Percentiles rank a stretch among this genome's conserved stretches.
These are phyloP conservation scores for Phellinidium pouzarii DNA, from an alignment of 1,284 basidiomycete species.

Conservation along the genomic window DNA sequence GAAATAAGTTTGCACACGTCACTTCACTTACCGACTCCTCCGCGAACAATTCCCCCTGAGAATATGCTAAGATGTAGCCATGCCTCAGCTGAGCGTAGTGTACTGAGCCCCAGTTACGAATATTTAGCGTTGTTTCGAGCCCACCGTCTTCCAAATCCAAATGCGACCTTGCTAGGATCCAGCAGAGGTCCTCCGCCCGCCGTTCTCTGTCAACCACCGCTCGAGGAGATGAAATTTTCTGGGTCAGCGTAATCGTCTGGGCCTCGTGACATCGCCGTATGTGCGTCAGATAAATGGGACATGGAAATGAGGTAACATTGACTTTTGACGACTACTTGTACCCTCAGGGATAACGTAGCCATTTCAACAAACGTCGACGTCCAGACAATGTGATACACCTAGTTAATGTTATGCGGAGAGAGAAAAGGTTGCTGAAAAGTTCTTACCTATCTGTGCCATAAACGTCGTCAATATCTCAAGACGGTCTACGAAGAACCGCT, in stretches of 20 bases:
- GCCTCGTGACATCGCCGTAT: constrained; percentile 5
- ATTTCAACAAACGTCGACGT: constrained; percentile 20
- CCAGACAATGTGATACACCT: constrained; percentile 25
- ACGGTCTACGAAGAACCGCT: constrained; percentile 1
- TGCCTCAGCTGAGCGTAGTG: no score
- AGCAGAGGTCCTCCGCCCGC: neutral
- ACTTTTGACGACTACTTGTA: constrained; percentile 16
- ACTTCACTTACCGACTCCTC: no score
- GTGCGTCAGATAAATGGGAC: neutral
- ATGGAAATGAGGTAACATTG: constrained; percentile 5
- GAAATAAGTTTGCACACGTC: no score
- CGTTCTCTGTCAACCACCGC: neutral
- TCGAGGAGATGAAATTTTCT: neutral
- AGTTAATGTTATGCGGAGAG: neutral
- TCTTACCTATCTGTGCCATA: no score
- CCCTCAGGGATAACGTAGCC: constrained; percentile 18
- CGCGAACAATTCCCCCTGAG: no score
- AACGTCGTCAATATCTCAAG: no score
- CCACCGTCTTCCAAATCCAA: constrained; percentile 12
- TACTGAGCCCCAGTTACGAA: no score
- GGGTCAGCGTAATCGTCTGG: neutral
- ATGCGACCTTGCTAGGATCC: constrained; percentile 1
- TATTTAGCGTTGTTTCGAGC: no score
- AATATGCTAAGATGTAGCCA: no score
- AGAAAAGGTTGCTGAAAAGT: no score